Percentiles rank a stretch among this genome's conserved stretches.
These are phyloP conservation scores for Boletus speciosus DNA, from an alignment of 768 basidiomycete genomes.

Conservation along the genomic window DNA sequence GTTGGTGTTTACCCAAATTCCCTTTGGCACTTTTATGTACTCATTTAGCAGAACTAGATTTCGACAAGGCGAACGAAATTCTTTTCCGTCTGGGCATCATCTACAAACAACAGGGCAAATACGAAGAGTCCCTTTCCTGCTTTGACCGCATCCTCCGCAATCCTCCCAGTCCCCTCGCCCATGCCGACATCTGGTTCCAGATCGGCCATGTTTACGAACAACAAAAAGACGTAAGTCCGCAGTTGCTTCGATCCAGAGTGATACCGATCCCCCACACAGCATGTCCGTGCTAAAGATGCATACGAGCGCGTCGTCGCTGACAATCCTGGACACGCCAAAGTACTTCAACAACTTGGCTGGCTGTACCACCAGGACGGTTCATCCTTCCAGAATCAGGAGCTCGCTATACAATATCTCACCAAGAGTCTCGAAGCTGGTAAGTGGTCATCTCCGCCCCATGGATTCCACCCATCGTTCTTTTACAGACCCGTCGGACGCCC, in stretches of 20 bases:
- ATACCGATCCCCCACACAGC: conserved; percentile 44
- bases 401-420: conserved; percentile 90
- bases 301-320: conserved; percentile 94
- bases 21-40: conserved; percentile 22
- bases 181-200: conserved; percentile 99
- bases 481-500: conserved; percentile 90
- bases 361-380: conserved; percentile 95
- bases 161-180: conserved; percentile 92
- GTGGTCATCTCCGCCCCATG: conserved; percentile 22
- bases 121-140: conserved; percentile 80
- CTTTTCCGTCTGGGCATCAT: conserved; percentile 98
- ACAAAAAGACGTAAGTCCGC: conserved; percentile 78
- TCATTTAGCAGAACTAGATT: conserved; percentile 54
- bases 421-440: conserved; percentile 92
- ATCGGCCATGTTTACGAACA: conserved; percentile 99
- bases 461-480: neutral
- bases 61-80: conserved; percentile 98
- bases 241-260: neutral
- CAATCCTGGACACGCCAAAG: conserved; percentile 93
- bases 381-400: conserved; percentile 92
- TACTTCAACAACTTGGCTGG: conserved; percentile 97
- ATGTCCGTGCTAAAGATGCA: conserved; percentile 85
- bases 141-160: conserved; percentile 96
- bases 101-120: conserved; percentile 98
- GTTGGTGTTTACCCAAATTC: conserved; percentile 40